phyloP scores from a whole-genome alignment of 768 basidiomycete species.

The Tremella fuciformis region DNA sequence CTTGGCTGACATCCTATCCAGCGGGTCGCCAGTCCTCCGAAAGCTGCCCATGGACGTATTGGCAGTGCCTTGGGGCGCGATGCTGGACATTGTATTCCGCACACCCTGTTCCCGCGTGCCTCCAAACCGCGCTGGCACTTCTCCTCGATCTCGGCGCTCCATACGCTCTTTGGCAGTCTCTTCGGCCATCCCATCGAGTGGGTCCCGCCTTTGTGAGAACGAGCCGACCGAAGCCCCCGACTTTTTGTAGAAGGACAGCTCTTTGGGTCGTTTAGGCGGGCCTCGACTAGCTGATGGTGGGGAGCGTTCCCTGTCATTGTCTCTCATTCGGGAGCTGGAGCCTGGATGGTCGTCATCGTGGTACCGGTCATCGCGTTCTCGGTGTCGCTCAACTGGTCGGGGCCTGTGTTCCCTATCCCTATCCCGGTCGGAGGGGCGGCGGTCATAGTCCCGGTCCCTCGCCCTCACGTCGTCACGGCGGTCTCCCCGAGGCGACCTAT shows the following conservation, averaged over 20 bases:
- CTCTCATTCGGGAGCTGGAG: constrained; percentile 12
- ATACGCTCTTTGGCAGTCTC: constrained; percentile 28
- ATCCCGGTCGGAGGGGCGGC: no score
- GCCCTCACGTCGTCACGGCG: no score
- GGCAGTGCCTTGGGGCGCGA: constrained; percentile 18
- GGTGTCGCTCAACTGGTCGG: no score
- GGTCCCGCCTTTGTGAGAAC: constrained; percentile 39
- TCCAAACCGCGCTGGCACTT: constrained; percentile 44
- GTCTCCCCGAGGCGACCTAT: no score
- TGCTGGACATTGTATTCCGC: constrained; percentile 41
- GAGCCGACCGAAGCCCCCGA: constrained; percentile 34
- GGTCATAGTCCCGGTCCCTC: no score
- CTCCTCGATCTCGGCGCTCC: constrained; percentile 35
- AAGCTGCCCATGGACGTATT: constrained; percentile 29
- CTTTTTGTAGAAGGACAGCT: constrained; percentile 53
- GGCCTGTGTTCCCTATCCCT: no score
- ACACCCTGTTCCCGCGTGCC: constrained; percentile 44
- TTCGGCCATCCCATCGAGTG: constrained; percentile 35
- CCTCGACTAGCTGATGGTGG: constrained; percentile 19
- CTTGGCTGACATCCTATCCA: constrained; percentile 35
- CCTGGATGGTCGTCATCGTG: no score
- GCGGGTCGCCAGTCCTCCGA: constrained; percentile 29
- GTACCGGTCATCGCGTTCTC: no score
- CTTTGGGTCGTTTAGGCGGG: constrained; percentile 37
- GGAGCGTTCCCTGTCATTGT: constrained; percentile 16